Evolutionary conservation across 352 stramenopile species (phyloP).

Genomic region (Blastocystis sp.): DNA sequence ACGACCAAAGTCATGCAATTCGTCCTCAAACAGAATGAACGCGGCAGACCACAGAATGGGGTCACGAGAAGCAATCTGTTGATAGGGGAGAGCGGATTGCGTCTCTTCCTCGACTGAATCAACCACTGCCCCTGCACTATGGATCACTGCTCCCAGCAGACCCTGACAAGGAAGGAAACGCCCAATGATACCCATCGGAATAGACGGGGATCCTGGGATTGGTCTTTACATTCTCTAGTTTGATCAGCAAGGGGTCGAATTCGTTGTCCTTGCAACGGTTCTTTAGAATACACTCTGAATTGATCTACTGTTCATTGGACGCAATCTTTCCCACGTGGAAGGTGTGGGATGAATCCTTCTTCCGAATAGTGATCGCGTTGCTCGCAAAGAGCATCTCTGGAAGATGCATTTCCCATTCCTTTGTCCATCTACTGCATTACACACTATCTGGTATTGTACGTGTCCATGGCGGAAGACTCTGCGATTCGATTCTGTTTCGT

Average conservation of each 20-base stretch:
- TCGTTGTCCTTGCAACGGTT: conserved; percentile 37
- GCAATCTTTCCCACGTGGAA: not conserved
- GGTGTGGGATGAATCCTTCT: not conserved
- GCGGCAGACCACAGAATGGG: conserved; percentile 33
- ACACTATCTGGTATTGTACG: not conserved
- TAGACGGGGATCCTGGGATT: conserved; percentile 13
- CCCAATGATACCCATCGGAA: conserved; percentile 64
- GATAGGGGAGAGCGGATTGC: not conserved
- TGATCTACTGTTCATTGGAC: not conserved
- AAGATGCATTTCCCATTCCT: conserved; percentile 60
- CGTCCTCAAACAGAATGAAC: conserved; percentile 51
- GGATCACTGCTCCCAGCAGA: not conserved
- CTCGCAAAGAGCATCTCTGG: conserved; percentile 51
- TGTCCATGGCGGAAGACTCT: not conserved
- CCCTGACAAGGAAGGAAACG: conserved; percentile 58
- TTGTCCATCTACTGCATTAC: conserved; percentile 36
- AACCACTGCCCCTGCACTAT: conserved; percentile 45
- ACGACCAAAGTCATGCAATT: conserved; percentile 55
- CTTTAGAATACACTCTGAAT: not conserved
- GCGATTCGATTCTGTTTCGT: not conserved
- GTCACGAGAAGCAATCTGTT: not conserved
- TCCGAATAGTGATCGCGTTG: not conserved
- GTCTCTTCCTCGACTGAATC: conserved; percentile 13
- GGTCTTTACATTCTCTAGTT: not conserved
- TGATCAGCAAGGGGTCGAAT: conserved; percentile 58